A percentile compares a stretch with the other conserved stretches of the same genome.
These are phyloP conservation scores for Hymenoscyphus albidus DNA, from an alignment of 2,329 filamentous ascomycete genomes.

Conservation along the genomic window DNA sequence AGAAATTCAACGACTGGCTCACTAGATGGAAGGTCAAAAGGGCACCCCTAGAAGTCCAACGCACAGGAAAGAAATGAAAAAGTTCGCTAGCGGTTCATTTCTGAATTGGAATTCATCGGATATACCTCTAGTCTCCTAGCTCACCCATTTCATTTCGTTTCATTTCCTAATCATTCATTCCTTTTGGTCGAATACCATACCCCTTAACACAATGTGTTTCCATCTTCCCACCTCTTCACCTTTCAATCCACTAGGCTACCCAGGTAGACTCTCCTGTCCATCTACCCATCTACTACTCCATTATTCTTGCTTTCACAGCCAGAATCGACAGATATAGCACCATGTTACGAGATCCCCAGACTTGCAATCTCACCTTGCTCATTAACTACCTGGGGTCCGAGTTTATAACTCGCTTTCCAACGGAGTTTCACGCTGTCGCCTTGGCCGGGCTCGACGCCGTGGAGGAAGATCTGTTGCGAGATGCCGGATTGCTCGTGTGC, in stretches of 20 bases:
- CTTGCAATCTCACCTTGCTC: constrained; percentile 84
- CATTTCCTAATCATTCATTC: background rate
- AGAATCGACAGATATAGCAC: background rate
- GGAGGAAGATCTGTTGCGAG: constrained; percentile 74
- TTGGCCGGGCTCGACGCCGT: constrained; percentile 65
- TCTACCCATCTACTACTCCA: background rate
- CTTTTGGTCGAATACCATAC: background rate
- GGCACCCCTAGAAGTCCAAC: background rate
- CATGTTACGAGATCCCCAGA: constrained; percentile 62
- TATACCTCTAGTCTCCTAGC: background rate
- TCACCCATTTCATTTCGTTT: background rate
- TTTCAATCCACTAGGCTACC: no score
- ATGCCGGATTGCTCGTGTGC: constrained; percentile 70
- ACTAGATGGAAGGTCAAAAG: no score
- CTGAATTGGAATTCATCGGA: background rate
- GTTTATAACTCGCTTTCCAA: constrained; percentile 79
- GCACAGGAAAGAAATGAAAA: background rate
- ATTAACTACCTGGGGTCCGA: constrained; percentile 65
- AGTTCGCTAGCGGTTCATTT: background rate
- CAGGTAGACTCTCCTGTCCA: no score
- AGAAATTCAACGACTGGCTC: no score
- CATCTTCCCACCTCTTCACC: no score
- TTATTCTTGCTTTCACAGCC: background rate
- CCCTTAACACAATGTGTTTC: background rate
- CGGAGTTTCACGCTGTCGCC: constrained; percentile 82